Base-by-base conservation (phyloP, 2,329 filamentous ascomycete species). In the Cryphonectria japonica region DNA sequence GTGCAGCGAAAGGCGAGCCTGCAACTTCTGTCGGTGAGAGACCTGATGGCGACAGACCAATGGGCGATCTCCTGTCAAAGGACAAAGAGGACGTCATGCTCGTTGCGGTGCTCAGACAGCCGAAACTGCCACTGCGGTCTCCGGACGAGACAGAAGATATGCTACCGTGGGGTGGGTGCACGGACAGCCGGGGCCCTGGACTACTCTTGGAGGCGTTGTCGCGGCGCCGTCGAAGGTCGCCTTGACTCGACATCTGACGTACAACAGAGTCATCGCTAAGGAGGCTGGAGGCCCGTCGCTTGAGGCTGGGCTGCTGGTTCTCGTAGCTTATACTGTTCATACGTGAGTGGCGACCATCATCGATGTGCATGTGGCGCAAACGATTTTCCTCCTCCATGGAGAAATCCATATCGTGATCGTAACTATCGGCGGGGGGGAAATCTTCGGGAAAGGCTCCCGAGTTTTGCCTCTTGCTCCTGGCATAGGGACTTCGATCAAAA, bases 271-370 rank as follows among this genome's bases (percentile, higher is more conserved):
- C 86, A 14, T 86, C 85, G 2, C 81, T 80, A 0, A 83, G 85
- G 0, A 87, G 87, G 37, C 87, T 89, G 0, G 86, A 86, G 1
- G 87, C 87, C 54, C 87, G 82, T 63, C 87, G 83, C 79, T 89
- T 89, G 72, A 84, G 84, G 8, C 86, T 85, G 11, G 79, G 76
- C 2, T 82, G 78, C 59, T 85, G 80, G 72, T 79, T 81, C 37
- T 83, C 81, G 67, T 66, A 73, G 39, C 39, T 73, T 16, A 68
- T 7, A 52, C 66, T 68, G 52, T 73, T 61, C 73, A 74, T 64
- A 71, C 76, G 52, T 71, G 73, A 73, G 74, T 73, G 73, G 19
- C 71, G 72, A 22, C 69, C 54, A 6, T 78, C 86, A 63, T 88
- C 86, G 29, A 87, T 82, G 29, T 84, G 83, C 11, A 87, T 74